A percentile compares a stretch with the other conserved stretches of the same genome.
phyloP scores from a whole-genome alignment of 768 basidiomycete genomes.

The Lentinus brumalis region DNA sequence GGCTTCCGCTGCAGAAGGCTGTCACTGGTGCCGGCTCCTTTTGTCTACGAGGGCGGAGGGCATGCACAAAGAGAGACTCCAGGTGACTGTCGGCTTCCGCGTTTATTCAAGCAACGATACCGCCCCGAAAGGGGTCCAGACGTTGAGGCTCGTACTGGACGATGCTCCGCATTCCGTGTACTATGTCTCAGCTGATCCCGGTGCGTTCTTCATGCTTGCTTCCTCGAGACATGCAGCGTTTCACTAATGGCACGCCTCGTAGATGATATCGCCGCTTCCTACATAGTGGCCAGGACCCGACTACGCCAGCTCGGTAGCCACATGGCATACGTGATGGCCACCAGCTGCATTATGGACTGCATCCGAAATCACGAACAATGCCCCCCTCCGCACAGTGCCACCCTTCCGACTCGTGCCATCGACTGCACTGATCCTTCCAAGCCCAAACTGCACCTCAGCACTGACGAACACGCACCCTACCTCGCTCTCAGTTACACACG shows the following conservation, averaged over 20 bases:
- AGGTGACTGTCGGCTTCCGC: background rate
- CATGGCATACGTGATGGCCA: background rate
- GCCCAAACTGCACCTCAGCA: background rate
- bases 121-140: conserved; percentile 8
- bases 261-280: conserved; percentile 10
- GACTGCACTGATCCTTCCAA: conserved; percentile 11
- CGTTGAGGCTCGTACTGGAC: conserved; percentile 1
- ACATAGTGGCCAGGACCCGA: background rate
- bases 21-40: conserved; percentile 4
- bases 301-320: conserved; percentile 1
- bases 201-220: background rate
- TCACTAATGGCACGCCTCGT: background rate
- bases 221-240: too few relatives aligned
- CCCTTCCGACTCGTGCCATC: conserved; percentile 9
- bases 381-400: background rate
- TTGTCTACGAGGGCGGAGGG: background rate
- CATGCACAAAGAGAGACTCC: background rate
- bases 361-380: conserved; percentile 3
- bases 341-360: background rate
- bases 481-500: conserved; percentile 14
- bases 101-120: background rate
- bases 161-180: conserved; percentile 3
- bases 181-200: conserved; percentile 4
- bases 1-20: background rate
- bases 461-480: conserved; percentile 3